Base-by-base conservation (phyloP, 768 basidiomycete species). In the Albatrellus ellisii region DNA sequence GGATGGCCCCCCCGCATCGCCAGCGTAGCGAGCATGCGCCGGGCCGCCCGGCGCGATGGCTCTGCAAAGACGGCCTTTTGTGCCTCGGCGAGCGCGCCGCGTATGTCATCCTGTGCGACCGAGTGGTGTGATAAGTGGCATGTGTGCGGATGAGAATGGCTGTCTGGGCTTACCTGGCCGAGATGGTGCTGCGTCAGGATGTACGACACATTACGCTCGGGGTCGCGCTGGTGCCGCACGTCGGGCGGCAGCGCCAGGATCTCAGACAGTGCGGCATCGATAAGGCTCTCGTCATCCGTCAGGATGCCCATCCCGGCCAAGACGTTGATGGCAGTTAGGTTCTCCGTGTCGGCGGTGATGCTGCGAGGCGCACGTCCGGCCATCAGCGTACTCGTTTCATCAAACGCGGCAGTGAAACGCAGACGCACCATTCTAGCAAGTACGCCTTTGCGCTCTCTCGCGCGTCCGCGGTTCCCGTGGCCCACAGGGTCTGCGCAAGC, bases 231-330 rank as follows among this genome's bases (percentile, higher is more conserved):
- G 35, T 68, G 66, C 42, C 80, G 68, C 47, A 73, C 67, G 45
- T 88, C 77, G 14, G 78, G 54, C 0, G 88, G 73, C 18, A 90
- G 63, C 0, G 72, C 64, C 15, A 80, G 66, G 14, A 94, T 72
- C 56, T 95, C 90, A 0, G 83, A 79, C 10, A 92, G 62, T 0
- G 89, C 83, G 1, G 90, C 91, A 56, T 92, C 87, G 20, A 91
- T 69, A 15, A 95, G 69, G 26, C 69, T 71, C 26, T 82, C 77
- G 52, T 94, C 90, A 26, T 69, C 67, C 3, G 80, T 80, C 41
- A 91, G 60, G 42, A 90, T 77, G 9, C 87, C 90, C 75, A 95
- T 89, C n/a, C 83, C 84, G 0, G 85, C 84, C 1, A 97, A 70
- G 0, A 79, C 72, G 35, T 81, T 85, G 57, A 94, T 83, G 1